Evolutionary conservation across 2,329 filamentous ascomycete species (phyloP), one percentile per base, ranked within the genome.

Genomic region (Colletotrichum cuscutae): DNA sequence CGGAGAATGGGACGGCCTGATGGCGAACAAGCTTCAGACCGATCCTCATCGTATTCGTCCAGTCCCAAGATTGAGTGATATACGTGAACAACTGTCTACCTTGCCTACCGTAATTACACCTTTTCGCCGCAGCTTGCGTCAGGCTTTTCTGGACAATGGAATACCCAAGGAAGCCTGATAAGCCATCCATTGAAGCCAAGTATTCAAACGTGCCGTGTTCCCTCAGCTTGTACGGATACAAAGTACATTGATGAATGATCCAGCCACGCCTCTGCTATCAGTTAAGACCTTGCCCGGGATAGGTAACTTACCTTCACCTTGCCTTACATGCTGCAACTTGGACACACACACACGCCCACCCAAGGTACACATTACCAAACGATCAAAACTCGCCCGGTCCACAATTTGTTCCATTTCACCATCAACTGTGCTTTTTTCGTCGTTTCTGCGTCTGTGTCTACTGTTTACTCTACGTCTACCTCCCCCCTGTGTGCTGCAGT

Each of bases 301-400:
- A 49, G 19, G 42, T 49, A 11, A 19, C 42, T 49, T 49, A n/a
- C 42, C 42, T 49, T 49, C 42, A 49, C 58, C 28, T 61, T 22
- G 58, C 58, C 58, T 61, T 61, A 61, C 37, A 61, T 61, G 59
- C 37, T 53, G 46, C 42, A 35, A 59, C 63, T 65, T 37, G 32
- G 63, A 59, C 32, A 59, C 24, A 53, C 68, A 53, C 62, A 60
- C 42, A 67, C 35, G 19, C 37, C 59, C 15, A 24, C 37, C 35
- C 32, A 35, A 35, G 32, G 32, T 49, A 37, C 67, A 58, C 67
- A 59, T 59, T 54, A n/a, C 53, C 54, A 37, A 65, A 66, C 53
- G 24, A 65, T n/a, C 67, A 63, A 53, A 71, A 35, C 65, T 54
- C 65, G 37, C 59, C 52, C 53, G 53, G n/a, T 72, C 70, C 70